A percentile compares a stretch with the other conserved stretches of the same genome.
Conservation (phyloP, 2,329 filamentous ascomycete genomes). For the Talaromyces sp. region DNA sequence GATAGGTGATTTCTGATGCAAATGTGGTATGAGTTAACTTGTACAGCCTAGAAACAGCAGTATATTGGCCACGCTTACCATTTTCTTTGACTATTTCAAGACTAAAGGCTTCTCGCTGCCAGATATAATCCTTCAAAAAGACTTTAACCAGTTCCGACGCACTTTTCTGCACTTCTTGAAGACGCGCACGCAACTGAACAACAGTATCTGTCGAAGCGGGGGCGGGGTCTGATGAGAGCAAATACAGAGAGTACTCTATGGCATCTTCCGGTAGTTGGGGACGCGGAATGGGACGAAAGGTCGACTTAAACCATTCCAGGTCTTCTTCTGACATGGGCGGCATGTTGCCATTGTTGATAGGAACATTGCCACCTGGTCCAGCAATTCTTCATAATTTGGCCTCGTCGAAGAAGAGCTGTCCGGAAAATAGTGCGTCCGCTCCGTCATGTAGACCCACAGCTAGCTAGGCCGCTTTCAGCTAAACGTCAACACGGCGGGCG, state of each 20-base stretch:
- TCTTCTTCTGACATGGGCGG: constrained; percentile 53
- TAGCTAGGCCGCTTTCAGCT: constrained; percentile 35
- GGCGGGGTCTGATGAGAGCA: constrained; percentile 60
- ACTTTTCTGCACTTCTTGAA: constrained; percentile 71
- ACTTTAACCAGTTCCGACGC: constrained; percentile 62
- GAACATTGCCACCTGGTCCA: constrained; percentile 4
- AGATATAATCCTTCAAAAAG: constrained; percentile 82
- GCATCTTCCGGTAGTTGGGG: constrained; percentile 72
- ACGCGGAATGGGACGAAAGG: constrained; percentile 65
- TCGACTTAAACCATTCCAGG: constrained; percentile 65
- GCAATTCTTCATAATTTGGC: background rate
- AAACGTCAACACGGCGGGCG: constrained; percentile 42
- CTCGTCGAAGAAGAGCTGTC: constrained; percentile 13
- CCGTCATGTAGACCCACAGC: background rate
- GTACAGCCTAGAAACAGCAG: background rate
- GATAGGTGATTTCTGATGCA: constrained; percentile 51
- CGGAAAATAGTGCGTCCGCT: constrained; percentile 11
- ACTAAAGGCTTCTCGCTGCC: constrained; percentile 84
- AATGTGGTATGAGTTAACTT: background rate
- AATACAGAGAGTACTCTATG: constrained; percentile 78
- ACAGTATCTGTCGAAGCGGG: constrained; percentile 56
- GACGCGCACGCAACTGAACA: constrained; percentile 52
- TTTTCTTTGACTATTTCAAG: constrained; percentile 62
- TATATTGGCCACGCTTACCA: constrained; percentile 43
- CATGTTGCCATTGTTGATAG: constrained; percentile 31